A percentile compares a stretch with the other conserved stretches of the same genome.
These are phyloP conservation scores for Gryganskiella cystojenkinii DNA, from an alignment of 192 early-diverging fungal species.

Conservation along the genomic window DNA sequence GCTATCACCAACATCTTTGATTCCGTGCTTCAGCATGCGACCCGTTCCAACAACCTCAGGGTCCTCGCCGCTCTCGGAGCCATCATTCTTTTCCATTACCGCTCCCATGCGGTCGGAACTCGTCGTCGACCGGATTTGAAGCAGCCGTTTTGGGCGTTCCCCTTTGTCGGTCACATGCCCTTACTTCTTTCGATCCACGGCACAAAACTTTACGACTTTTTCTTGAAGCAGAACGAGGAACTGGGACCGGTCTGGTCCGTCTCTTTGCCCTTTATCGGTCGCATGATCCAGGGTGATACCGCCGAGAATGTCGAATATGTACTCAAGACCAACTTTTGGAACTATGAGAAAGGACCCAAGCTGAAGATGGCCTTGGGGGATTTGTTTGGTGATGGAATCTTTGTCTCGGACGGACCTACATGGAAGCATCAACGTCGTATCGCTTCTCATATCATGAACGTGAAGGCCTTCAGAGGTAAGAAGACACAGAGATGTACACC, in stretches of 20 bases:
- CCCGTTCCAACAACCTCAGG: too few species aligned
- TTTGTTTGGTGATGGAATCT: slow-evolving; percentile 1
- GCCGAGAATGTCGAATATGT: slow-evolving; percentile 32
- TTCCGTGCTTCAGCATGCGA: too few species aligned
- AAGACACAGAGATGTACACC: too few species aligned
- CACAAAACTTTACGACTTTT: neutral
- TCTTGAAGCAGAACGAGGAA: neutral
- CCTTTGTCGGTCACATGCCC: too few species aligned
- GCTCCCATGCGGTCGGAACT: too few species aligned
- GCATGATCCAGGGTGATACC: neutral
- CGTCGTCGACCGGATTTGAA: too few species aligned
- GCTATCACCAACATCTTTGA: too few species aligned
- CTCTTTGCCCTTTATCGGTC: neutral
- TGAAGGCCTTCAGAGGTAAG: neutral
- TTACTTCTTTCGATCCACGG: too few species aligned
- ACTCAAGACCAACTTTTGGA: slow-evolving; percentile 13
- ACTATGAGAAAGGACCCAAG: slow-evolving; percentile 4
- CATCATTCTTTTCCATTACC: too few species aligned
- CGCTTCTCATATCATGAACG: slow-evolving; percentile 1
- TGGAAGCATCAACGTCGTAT: neutral
- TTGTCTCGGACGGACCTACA: neutral
- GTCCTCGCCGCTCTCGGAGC: too few species aligned
- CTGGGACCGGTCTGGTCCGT: neutral
- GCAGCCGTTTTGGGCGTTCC: too few species aligned
- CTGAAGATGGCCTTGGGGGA: slow-evolving; percentile 2